Base-by-base conservation (phyloP, 768 basidiomycete species). In the Suillus tomentosus region DNA sequence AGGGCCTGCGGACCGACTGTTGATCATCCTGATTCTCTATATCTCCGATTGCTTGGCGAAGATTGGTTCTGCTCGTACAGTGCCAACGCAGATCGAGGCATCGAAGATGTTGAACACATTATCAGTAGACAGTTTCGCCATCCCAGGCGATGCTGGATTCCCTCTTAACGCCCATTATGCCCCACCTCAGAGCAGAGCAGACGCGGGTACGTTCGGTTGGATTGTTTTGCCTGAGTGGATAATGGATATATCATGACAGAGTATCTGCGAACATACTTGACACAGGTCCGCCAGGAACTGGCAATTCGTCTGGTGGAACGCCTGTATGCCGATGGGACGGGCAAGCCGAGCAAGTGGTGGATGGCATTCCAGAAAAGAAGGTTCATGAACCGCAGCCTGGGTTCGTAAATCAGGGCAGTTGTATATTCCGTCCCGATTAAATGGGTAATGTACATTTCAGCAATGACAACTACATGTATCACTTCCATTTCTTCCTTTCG, bases 291-390 rank as follows among this genome's bases (percentile, higher is more conserved):
- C 57, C 94, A 97, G 77, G 97, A 99, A 73, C 81, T 96, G 22
- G 92, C 95, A 24, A 83, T 88, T 10, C 87, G 97, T 37, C 78
- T 99, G 58, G 86, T 95, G 15, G 95, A 96, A 71, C 83, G 87
- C 60, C 80, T 99, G 57, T 99, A 99, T 75, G 93, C 89, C 45
- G 94, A 96, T 74, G 95, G 95, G 6, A 90, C 92, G 4, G 90
- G 90, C 64, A 96, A 93, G 75, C 96, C 97, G 6, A 97, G 92
- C 83, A 99, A 99, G 78, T 99, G 97, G 97, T 99, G 97, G 97
- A 96, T 98, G 94, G 92, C 93, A 24, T 99, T 99, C 87, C 95
- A 96, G 78, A 98, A 97, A 85, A 86, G 96, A 73, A 87, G 93
- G 31, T 95, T 95, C 85, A 95, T 95, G 93, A 93, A 94, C 79